Percentiles rank a stretch among this genome's conserved stretches.
Conservation (phyloP, 148 eudicot genomes). For the Arctostaphylos glauca region DNA sequence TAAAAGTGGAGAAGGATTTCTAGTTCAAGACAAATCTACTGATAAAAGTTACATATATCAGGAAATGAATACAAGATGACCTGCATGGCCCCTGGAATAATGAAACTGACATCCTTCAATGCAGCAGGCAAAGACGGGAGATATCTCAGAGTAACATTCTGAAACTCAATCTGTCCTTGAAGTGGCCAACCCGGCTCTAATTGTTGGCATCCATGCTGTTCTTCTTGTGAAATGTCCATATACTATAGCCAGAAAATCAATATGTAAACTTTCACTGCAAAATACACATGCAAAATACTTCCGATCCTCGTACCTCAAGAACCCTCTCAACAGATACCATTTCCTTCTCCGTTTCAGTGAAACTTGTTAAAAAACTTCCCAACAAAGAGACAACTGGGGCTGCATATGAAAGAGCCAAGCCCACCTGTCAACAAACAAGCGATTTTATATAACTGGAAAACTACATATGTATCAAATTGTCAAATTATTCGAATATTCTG, state of each 20-base stretch:
- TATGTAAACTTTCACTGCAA: background rate
- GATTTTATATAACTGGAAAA: background rate
- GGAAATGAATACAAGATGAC: slow-evolving; percentile 29
- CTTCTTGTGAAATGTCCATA: slow-evolving; percentile 86
- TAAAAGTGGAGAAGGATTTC: background rate
- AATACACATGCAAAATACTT: background rate
- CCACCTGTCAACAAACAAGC: slow-evolving; percentile 55
- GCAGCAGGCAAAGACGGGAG: slow-evolving; percentile 86
- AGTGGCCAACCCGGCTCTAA: slow-evolving; percentile 60
- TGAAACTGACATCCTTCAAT: slow-evolving; percentile 56
- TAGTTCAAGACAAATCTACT: background rate
- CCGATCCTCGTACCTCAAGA: slow-evolving; percentile 49
- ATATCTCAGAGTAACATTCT: slow-evolving; percentile 77
- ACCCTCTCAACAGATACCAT: slow-evolving; percentile 97
- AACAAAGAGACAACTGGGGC: slow-evolving; percentile 86
- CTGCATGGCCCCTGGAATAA: slow-evolving; percentile 71
- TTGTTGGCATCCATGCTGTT: slow-evolving; percentile 36
- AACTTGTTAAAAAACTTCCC: slow-evolving; percentile 89
- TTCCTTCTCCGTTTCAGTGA: slow-evolving; percentile 96
- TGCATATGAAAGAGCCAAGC: slow-evolving; percentile 92
- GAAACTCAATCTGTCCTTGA: slow-evolving; percentile 73
- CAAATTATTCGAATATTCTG: background rate
- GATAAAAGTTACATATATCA: background rate
- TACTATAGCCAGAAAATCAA: slow-evolving; percentile 46
- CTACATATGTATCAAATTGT: too few relatives aligned